Evolutionary conservation across 768 basidiomycete species (phyloP).

Genomic region (Podaxis pistillaris): DNA sequence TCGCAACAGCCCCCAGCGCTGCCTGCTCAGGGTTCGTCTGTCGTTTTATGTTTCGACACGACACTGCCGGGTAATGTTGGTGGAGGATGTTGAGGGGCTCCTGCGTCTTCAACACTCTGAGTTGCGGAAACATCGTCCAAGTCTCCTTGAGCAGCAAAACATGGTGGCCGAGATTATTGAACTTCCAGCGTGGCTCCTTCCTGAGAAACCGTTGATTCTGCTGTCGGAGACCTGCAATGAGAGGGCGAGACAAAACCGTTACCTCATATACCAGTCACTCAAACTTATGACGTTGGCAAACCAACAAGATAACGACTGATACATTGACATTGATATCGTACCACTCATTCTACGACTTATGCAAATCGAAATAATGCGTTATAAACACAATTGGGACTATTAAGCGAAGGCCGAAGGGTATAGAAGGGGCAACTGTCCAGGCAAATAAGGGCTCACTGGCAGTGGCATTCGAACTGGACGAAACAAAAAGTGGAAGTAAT

Average conservation of each 20-base stretch:
- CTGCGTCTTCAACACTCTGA: no score
- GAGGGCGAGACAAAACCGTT: background rate
- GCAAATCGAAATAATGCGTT: conserved; percentile 3
- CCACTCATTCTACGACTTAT: background rate
- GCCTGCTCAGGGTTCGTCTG: no score
- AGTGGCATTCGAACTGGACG: background rate
- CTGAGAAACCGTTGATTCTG: no score
- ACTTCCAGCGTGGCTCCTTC: no score
- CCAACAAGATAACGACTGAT: background rate
- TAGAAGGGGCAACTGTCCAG: conserved; percentile 7
- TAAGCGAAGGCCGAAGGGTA: conserved; percentile 11
- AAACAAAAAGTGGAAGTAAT: background rate
- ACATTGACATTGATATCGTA: background rate
- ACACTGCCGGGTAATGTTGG: no score
- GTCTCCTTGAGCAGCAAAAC: no score
- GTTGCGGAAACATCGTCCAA: no score
- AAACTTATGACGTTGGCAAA: background rate
- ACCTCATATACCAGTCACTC: background rate
- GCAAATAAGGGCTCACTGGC: background rate
- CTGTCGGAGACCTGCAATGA: no score
- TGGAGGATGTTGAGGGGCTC: no score
- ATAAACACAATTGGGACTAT: conserved; percentile 10
- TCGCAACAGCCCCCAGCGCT: no score
- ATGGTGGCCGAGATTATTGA: no score
- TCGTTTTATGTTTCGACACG: no score